Conservation (phyloP, 1,139 yeast genomes). For the Suhomyces wounanorum region DNA sequence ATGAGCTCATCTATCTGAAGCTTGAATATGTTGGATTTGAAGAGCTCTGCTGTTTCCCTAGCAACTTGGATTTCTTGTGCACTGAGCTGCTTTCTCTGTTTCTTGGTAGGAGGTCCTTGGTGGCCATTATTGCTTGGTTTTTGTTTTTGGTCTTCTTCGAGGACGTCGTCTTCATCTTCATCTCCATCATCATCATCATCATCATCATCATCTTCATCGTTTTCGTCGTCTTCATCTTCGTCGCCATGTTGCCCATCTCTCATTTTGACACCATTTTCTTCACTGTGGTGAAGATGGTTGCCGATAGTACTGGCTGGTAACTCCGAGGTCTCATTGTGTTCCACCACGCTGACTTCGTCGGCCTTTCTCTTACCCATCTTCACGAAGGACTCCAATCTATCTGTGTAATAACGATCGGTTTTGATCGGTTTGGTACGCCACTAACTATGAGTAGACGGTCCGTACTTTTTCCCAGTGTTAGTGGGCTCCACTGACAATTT, state of each 20-base stretch:
- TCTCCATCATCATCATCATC: conserved; percentile 18
- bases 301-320: neutral
- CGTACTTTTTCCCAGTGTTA: conserved; percentile 1
- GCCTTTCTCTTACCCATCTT: conserved; percentile 37
- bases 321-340: conserved; percentile 1
- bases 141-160: conserved; percentile 17
- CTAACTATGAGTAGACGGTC: conserved; percentile 7
- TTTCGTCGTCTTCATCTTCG: conserved; percentile 9
- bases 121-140: conserved; percentile 14
- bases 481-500: conserved; percentile 7
- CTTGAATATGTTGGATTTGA: conserved; percentile 92
- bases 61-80: conserved; percentile 91
- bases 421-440: conserved; percentile 2
- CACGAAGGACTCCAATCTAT: neutral
- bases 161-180: conserved; percentile 16
- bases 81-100: conserved; percentile 48
- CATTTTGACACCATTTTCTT: neutral
- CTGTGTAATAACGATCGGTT: neutral
- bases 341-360: conserved; percentile 15
- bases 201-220: conserved; percentile 18
- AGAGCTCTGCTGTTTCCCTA: conserved; percentile 88
- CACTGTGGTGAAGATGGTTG: neutral
- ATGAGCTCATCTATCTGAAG: conserved; percentile 89
- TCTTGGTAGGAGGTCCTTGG: conserved; percentile 29
- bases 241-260: neutral